phyloP scores from a whole-genome alignment of 1,284 basidiomycete genomes.

The Coniophora puteana region DNA sequence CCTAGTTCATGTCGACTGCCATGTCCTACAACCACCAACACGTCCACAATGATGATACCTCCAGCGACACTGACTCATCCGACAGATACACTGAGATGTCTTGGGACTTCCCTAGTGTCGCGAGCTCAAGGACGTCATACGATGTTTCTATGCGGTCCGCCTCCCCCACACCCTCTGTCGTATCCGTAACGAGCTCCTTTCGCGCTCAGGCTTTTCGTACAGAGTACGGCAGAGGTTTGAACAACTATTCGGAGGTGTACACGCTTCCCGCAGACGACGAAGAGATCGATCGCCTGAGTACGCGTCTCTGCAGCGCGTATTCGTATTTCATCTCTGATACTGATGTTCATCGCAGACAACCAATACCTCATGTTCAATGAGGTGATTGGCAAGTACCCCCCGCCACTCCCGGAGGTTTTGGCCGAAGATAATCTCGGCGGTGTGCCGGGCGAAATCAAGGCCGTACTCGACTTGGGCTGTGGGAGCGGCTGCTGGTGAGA shows the following conservation, averaged over 20 bases:
- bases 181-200: conserved; percentile 62
- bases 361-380: conserved; percentile 64
- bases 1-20: conserved; percentile 14
- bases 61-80: conserved; percentile 21
- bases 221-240: conserved; percentile 66
- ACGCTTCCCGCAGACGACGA: conserved; percentile 72
- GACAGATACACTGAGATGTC: conserved; percentile 33
- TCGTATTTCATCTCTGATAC: conserved; percentile 3
- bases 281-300: conserved; percentile 66
- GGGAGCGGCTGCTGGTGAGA: conserved; percentile 72
- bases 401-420: conserved; percentile 52
- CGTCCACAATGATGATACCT: conserved; percentile 32
- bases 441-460: conserved; percentile 60
- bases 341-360: conserved; percentile 41
- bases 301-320: conserved; percentile 20
- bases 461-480: conserved; percentile 72
- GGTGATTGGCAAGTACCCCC: conserved; percentile 63
- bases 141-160: conserved; percentile 51
- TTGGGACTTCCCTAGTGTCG: conserved; percentile 32
- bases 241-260: conserved; percentile 77
- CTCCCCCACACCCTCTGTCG: conserved; percentile 65
- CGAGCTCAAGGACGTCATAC: conserved; percentile 46
- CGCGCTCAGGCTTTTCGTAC: conserved; percentile 54
- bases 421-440: conserved; percentile 50
- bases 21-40: conserved; percentile 20